Percentiles rank a stretch among this genome's conserved stretches.
Evolutionary conservation across 345 rosid genomes (phyloP).

Genomic region (Laguncularia racemosa): DNA sequence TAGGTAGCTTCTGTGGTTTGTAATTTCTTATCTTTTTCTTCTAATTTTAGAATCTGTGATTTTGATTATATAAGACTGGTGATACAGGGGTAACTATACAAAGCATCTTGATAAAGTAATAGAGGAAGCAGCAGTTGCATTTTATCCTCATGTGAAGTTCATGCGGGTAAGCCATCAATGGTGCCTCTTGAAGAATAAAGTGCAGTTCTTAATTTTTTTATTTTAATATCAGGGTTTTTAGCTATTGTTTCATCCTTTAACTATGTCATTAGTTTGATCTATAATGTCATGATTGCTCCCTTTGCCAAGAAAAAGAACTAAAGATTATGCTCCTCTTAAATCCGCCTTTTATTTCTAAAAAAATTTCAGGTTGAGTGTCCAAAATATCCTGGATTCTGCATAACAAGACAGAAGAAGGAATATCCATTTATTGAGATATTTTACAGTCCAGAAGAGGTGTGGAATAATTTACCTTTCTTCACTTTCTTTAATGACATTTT

Average conservation of each 20-base stretch:
- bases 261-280: not conserved
- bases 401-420: constrained; percentile 79
- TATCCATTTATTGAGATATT: constrained; percentile 91
- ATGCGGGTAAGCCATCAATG: constrained; percentile 56
- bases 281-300: too few relatives aligned
- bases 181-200: not conserved
- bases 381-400: constrained; percentile 92
- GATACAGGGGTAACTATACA: constrained; percentile 72
- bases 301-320: too few relatives aligned
- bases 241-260: not conserved
- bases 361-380: constrained; percentile 91
- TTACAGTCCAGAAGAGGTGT: constrained; percentile 80
- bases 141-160: constrained; percentile 75
- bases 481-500: not conserved
- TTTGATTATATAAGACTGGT: constrained; percentile 7
- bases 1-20: constrained; percentile 15
- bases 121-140: constrained; percentile 86
- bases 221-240: not conserved
- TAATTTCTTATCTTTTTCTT: not conserved
- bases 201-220: not conserved
- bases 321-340: constrained; percentile 10
- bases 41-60: not conserved
- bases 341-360: constrained; percentile 10
- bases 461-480: constrained; percentile 1
- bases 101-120: constrained; percentile 76